Conservation (phyloP, 805 yeast species). For the Kuraishia hungarica region DNA sequence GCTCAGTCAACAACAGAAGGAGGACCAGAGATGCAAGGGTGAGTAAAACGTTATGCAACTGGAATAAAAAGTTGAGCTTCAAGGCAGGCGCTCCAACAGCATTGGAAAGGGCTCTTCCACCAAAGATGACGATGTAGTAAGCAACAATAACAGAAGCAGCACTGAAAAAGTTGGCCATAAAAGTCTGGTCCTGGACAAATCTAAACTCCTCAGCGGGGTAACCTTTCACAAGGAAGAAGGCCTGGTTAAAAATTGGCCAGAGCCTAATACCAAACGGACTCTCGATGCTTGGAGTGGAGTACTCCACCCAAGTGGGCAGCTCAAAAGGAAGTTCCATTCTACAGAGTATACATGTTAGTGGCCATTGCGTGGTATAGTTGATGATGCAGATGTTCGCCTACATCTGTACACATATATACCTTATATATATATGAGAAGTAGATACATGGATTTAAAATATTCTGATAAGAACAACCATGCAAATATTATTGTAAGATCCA, state of each 20-base stretch:
- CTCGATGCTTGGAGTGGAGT: constrained; percentile 17
- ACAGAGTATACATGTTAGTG: not conserved
- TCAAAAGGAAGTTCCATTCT: not conserved
- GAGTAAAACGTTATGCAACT: constrained; percentile 73
- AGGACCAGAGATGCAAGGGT: constrained; percentile 61
- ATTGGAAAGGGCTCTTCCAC: constrained; percentile 65
- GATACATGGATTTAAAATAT: too few species aligned
- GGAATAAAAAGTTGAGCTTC: constrained; percentile 70
- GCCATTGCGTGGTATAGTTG: not conserved
- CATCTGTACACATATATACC: too few species aligned
- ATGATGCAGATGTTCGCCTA: too few species aligned
- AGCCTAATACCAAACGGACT: constrained; percentile 50
- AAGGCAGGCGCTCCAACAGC: constrained; percentile 49
- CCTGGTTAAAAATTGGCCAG: constrained; percentile 59
- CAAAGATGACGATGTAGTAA: constrained; percentile 79
- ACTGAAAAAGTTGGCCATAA: constrained; percentile 55
- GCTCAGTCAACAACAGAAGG: constrained; percentile 71
- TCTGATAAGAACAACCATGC: not conserved
- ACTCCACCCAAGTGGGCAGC: constrained; percentile 2
- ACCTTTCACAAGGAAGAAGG: constrained; percentile 35
- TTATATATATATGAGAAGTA: not conserved
- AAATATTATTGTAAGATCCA: too few species aligned
- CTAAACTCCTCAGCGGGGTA: constrained; percentile 59
- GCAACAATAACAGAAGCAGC: constrained; percentile 42
- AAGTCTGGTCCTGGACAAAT: constrained; percentile 58